phyloP scores from a whole-genome alignment of 2,329 filamentous ascomycete species.

The Apiospora sp. region DNA sequence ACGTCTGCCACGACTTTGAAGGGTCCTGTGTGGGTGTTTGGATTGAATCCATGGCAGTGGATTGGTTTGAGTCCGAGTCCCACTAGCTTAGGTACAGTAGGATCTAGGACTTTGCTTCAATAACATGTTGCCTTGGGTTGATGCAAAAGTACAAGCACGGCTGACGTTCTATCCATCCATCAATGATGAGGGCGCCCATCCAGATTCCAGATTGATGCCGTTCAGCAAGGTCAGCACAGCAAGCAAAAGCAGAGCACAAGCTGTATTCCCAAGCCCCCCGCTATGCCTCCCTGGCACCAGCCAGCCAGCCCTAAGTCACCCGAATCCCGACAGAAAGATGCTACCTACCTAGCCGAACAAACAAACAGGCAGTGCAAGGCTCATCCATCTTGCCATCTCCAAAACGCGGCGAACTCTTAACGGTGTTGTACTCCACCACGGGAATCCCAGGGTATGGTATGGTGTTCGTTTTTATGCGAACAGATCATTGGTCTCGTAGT shows the following conservation, averaged over 20 bases:
- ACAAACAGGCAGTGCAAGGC: slow-evolving; percentile 7
- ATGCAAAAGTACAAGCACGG: neutral
- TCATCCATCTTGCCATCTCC: neutral
- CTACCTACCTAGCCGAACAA: neutral
- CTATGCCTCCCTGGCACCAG: slow-evolving; percentile 10
- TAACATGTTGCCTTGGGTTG: neutral
- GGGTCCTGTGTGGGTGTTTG: slow-evolving; percentile 2
- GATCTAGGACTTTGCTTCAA: neutral
- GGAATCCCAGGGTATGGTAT: neutral
- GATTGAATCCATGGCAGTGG: neutral
- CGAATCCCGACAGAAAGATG: slow-evolving; percentile 11
- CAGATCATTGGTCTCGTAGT: neutral
- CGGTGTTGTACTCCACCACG: slow-evolving; percentile 1
- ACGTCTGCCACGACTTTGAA: slow-evolving; percentile 17
- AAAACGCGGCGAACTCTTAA: neutral
- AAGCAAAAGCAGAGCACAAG: neutral
- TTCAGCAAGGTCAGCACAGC: neutral
- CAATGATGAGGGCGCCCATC: neutral
- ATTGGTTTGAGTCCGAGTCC: slow-evolving; percentile 14
- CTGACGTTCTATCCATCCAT: neutral
- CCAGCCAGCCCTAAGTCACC: slow-evolving; percentile 16
- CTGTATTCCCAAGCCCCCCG: neutral
- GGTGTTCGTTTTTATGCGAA: neutral
- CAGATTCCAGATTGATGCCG: no score
- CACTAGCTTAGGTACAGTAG: neutral